phyloP scores from a whole-genome alignment of 371 early-diverging fungal genomes.

The Syncephalastrum sp. region DNA sequence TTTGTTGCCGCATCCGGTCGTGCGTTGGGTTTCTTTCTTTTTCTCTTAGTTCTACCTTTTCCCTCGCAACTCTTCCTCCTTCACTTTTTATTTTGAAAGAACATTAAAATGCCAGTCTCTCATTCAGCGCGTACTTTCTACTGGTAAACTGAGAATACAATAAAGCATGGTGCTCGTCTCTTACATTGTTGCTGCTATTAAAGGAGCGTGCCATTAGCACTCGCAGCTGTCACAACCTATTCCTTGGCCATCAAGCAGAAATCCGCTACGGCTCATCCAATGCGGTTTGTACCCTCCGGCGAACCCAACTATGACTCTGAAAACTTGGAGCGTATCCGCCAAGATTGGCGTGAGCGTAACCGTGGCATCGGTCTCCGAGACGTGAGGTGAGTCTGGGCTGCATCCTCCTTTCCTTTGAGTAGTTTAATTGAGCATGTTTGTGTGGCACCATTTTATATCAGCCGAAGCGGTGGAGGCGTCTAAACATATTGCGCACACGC shows the following conservation, averaged over 20 bases:
- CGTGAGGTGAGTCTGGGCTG: constrained; percentile 30
- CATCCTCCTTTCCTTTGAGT: constrained; percentile 1
- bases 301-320: constrained; percentile 33
- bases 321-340: constrained; percentile 36
- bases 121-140: too few species aligned
- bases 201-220: constrained; percentile 14
- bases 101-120: too few species aligned
- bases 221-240: constrained; percentile 9
- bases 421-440: not conserved
- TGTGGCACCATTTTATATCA: constrained; percentile 9
- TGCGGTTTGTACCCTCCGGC: constrained; percentile 34
- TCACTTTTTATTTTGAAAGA: too few species aligned
- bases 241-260: constrained; percentile 5
- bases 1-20: too few species aligned
- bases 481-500: constrained; percentile 6
- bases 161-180: too few species aligned
- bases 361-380: constrained; percentile 43
- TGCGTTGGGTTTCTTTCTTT: too few species aligned
- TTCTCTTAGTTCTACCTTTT: too few species aligned
- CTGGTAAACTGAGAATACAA: too few species aligned
- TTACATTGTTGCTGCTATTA: too few species aligned
- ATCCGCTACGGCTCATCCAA: constrained; percentile 21
- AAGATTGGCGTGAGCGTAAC: constrained; percentile 40
- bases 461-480: constrained; percentile 44
- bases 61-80: too few species aligned